Evolutionary conservation across 2,329 filamentous ascomycete genomes (phyloP), one percentile per base, ranked within the genome.

Genomic region (Calonectria hawksworthii): DNA sequence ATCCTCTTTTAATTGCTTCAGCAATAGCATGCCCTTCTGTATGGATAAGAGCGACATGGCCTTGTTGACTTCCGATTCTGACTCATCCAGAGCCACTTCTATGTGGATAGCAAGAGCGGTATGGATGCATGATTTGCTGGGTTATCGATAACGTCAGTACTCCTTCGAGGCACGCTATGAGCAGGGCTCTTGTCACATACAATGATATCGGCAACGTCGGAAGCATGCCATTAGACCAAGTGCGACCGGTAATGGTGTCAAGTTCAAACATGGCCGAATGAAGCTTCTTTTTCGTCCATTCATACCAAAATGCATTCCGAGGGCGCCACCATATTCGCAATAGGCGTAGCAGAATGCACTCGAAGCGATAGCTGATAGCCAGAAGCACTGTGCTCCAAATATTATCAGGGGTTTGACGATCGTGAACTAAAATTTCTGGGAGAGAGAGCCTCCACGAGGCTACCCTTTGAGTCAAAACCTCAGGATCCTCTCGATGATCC

Each of bases 101-200:
- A 73, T 73, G 32, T 73, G 64, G 7, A 73, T 56, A 16, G 70
- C 70, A 41, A 73, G 64, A 5, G 44, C 64, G 16, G 70, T 73
- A 61, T 67, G 70, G 30, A 73, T 73, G 26, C 70, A 73, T 18
- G 63, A 67, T 59, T 73, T 73, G 32, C 70, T 73, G 63, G 18
- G 11, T 18, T 34, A 8, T 34, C 23, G 14, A 47, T 11, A 38
- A 47, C 7, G 47, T 64, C 16, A 65, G 59, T 32, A 56, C 34
- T 18, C 16, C 21, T 21, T 13, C 26, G 3, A 3, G 11, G 8
- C 7, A 38, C 21, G 13, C 23, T 26, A 32, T 18, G 13, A 18
- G 23, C 8, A 18, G 30, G 16, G 16, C 5, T 26, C 11, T 50
- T 28, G n/a, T n/a, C 36, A 63, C 70, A 5, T 68, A 73, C 70